Base-by-base conservation (phyloP, 768 basidiomycete genomes). In the Trametes cubensis region DNA sequence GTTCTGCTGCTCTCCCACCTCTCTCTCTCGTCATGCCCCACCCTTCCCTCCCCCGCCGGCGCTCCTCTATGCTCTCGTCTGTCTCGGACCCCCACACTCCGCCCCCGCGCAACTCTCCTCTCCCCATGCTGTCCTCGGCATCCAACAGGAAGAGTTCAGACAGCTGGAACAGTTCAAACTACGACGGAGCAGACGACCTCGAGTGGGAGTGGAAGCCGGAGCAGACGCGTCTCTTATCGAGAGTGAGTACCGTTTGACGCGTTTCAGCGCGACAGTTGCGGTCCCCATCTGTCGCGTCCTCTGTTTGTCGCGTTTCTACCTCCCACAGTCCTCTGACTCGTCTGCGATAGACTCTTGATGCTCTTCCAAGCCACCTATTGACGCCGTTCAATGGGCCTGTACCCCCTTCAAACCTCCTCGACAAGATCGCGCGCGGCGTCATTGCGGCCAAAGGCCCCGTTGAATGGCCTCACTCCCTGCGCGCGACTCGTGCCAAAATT, bases 321-420 rank as follows among this genome's bases (percentile, higher is more conserved):
- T 30, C 57, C 21, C 51, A 61, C 66, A 54, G 53, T 40, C 18
- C 26, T 26, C 63, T 48, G 41, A 64, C 58, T 49, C 3, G 26
- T 39, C 21, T 40, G 18, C 17, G 2, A 6, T 61, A 91, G 92
- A 92, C 92, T 17, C 81, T 94, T 11, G 92, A 94, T 71, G 87
- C 88, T 46, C 84, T 93, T 61, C 92, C 92, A 11, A 78, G 87
- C 6, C 90, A 93, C 68, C 83, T 94, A n/a, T 80, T 91, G 72
- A 94, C 92, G 17, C 92, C 92, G 56, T 94, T 92, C 80, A 87
- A 89, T 65, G 92, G 92, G 30, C 81, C 86, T 47, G 83, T 94
- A 20, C 92, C 92, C 1, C 92, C 92, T 34, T 86, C 89, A 15
- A 94, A 94, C 72, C 83, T 94, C 21, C 85, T 94, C 61, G 91